Evolutionary conservation across 768 basidiomycete genomes (phyloP), one percentile per base, ranked within the genome.

Genomic region (Agrocybe pediades): DNA sequence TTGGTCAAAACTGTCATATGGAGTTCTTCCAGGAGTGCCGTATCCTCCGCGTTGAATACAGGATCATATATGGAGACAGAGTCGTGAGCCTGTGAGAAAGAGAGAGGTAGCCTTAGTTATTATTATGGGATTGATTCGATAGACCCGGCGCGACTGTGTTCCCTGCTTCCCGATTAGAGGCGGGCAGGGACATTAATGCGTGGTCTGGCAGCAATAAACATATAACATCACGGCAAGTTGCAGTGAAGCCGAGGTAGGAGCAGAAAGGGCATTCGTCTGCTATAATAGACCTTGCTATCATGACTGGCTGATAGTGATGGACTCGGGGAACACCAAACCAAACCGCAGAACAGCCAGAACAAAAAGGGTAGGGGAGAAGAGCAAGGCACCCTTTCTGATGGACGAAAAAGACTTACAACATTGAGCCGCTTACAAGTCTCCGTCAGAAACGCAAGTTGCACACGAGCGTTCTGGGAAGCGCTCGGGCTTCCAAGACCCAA

Each of bases 401-500:
- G 41, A 24, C 40, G 33, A 44, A 20, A 46, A 36, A 13, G 30
- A 49, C 51, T 47, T 69, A 91, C 89, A 53, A 90, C 79, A 42
- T 75, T 62, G n/a, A 86, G 71, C 56, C 64, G 62, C 48, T 79
- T 67, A 65, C 82, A 86, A 30, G 82, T 66, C 50, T 76, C 74
- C 41, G 81, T 73, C 60, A 92, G 76, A 62, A 88, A 82, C 17
- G 78, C 86, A 24, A 92, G 85, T 59, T 91, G 89, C 29, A 79
- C 80, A 54, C 85, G 80, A 30, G 89, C 78, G 51, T 81, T 81
- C 45, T 72, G 72, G 44, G 87, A 90, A 39, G 73, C 64, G 16
- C 76, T 71, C n/a, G 89, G 88, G 65, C 86, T 87, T 46, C 89
- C 89, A 24, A 92, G 73, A 9, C 89, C 89, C 13, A 92, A 79